phyloP scores from a whole-genome alignment of 495 filamentous ascomycete species.

The Rhypophila decipiens region DNA sequence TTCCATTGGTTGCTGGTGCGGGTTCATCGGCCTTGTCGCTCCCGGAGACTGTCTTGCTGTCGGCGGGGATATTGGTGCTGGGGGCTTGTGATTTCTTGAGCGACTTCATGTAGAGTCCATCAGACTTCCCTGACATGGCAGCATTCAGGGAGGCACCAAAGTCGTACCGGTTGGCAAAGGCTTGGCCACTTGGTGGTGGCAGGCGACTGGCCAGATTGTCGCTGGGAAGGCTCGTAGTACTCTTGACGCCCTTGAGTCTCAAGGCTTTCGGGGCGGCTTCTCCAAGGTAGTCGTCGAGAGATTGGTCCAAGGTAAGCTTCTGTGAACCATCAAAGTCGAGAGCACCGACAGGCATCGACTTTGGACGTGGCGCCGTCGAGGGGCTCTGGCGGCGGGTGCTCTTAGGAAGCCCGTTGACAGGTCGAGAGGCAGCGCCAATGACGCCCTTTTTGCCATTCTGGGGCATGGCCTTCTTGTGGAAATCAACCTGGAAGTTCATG shows the following conservation, averaged over 20 bases:
- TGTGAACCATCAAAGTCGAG: conserved; percentile 67
- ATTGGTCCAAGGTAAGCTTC: conserved; percentile 52
- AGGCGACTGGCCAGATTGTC: conserved; percentile 42
- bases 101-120: conserved; percentile 47
- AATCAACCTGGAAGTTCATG: conserved; percentile 88
- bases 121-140: conserved; percentile 58
- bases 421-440: conserved; percentile 47
- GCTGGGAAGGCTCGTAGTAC: conserved; percentile 37
- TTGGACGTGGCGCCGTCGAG: conserved; percentile 45
- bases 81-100: conserved; percentile 24
- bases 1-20: conserved; percentile 7
- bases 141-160: conserved; percentile 82
- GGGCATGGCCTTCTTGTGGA: conserved; percentile 64
- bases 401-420: conserved; percentile 60
- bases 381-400: conserved; percentile 57
- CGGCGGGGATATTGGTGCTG: conserved; percentile 7
- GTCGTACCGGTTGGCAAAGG: conserved; percentile 88
- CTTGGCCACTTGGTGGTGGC: conserved; percentile 60
- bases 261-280: conserved; percentile 38
- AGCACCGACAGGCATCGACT: conserved; percentile 55
- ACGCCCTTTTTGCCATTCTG: conserved; percentile 48
- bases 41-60: conserved; percentile 9
- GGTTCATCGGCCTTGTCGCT: conserved; percentile 3
- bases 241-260: conserved; percentile 48
- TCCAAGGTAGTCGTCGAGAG: conserved; percentile 48